Evolutionary conservation across 2,329 filamentous ascomycete species (phyloP), one percentile per base, ranked within the genome.

Genomic region (Akanthomyces dipterigenus): DNA sequence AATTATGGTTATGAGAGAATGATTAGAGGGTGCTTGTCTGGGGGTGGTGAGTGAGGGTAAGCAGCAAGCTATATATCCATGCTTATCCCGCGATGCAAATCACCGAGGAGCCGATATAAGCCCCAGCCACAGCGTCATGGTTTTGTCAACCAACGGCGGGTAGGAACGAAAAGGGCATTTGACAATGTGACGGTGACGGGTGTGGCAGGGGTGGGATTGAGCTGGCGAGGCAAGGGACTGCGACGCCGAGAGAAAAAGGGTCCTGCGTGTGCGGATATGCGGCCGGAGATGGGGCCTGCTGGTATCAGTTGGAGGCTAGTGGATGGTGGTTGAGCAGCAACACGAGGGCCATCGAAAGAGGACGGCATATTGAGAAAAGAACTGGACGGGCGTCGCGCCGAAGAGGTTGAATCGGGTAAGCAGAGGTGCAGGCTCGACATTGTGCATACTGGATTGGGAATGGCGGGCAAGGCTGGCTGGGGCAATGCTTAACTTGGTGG

Each of bases 121-220:
- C 38, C 20, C 34, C 50, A 61, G 58, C 58, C 58, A 49, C 58
- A 22, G 18, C 58, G 58, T 61, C 58, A 61, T 55, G 22, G n/a
- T 14, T 26, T 20, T 31, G 31, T n/a, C 14, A 18, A 5, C 31
- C 14, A 22, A n/a, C 18, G 16, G 31, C 31, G 31, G 7, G 31
- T 34, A 34, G 31, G 31, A 2, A 34, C 31, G 36, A 38, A 14
- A 38, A 38, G 31, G 7, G 31, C 7, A 38, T 5, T 38, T 38
- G 2, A 11, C 14, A 38, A 38, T 38, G 34, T 36, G 36, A 38
- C 22, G 5, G 26, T 5, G 16, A n/a, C 40, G 12, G 36, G 20
- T 24, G 4, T 28, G 31, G 36, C 22, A 24, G 31, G 38, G 38
- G 45, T 49, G 48, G 46, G 36, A 31, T 34, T n/a, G n/a, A n/a